Evolutionary conservation across 257 asterid species (phyloP), one percentile per base, ranked within the genome.

Genomic region (Solanum piurae): DNA sequence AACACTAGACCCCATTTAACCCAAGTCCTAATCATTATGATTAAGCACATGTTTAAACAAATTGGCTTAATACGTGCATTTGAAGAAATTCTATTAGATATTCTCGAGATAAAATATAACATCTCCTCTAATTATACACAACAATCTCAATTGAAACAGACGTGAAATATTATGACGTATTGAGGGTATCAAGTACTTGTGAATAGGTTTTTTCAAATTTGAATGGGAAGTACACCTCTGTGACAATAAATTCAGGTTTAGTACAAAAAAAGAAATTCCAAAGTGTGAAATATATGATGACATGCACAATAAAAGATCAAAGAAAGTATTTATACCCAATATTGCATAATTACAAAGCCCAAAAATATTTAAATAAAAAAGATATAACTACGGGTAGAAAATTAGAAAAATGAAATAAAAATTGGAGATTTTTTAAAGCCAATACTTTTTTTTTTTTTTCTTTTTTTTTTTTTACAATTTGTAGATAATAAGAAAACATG

Each of bases 401-500:
- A 52, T 2, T 4, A 38, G 82, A 49, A 52, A 36, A 55, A 25
- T 13, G 69, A 29, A 31, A 75, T 12, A 73, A 83, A 74, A 87
- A 11, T 52, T 23, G 62, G 77, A 58, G 87, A 84, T 36, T 88
- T 73, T 55, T 36, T 20, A 88, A 76, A 80, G 71, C 73, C 86
- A 77, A 44, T 86, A 62, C 86, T 86, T 83, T 89, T 75, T 73
- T 21, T 44, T 8, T 71, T 31, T 46, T 89, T 91, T 94, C 60
- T 31, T 46, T 89, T 91, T 94, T 8, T 71, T 31, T 46, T 89
- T 91, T 94, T 92, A 97, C 98, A 95, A 89, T 91, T 91, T 93
- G 86, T 97, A 97, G 91, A 97, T 94, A 73, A 97, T 92, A 36
- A 97, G 98, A 85, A 97, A 91, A 87, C 99, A 97, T 9, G 99